Conservation (phyloP, 2,329 filamentous ascomycete species). For the Teratosphaeria gauchensis region DNA sequence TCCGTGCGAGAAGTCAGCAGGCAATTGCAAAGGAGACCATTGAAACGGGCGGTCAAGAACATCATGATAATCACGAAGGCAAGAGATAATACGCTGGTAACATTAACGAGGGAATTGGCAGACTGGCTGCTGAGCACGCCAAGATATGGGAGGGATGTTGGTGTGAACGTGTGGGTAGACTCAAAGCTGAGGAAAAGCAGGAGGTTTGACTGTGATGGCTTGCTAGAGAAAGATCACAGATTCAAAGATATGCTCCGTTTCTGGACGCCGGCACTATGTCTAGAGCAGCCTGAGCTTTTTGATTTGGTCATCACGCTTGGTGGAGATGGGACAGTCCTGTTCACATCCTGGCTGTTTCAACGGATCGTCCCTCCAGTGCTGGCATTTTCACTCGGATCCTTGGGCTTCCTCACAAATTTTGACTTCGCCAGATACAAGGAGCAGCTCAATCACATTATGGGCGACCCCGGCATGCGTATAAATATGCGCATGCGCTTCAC, state of each 20-base stretch:
- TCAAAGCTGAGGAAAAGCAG: constrained; percentile 82
- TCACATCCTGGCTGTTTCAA: constrained; percentile 88
- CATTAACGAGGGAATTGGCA: constrained; percentile 76
- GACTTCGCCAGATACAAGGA: constrained; percentile 81
- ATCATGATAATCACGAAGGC: constrained; percentile 99
- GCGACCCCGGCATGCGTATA: constrained; percentile 88
- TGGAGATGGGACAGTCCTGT: constrained; percentile 78
- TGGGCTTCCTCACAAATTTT: constrained; percentile 83
- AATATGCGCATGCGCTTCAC: constrained; percentile 98
- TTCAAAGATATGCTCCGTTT: constrained; percentile 82
- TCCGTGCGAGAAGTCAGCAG: constrained; percentile 92
- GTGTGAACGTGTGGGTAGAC: constrained; percentile 97
- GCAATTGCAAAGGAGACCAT: constrained; percentile 60
- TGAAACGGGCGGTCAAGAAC: constrained; percentile 83
- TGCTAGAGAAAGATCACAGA: constrained; percentile 63
- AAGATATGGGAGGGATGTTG: constrained; percentile 78
- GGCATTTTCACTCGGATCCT: constrained; percentile 72
- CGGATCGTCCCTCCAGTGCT: constrained; percentile 76
- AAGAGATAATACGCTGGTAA: constrained; percentile 84
- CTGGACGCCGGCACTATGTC: constrained; percentile 95
- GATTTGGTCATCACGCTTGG: constrained; percentile 85
- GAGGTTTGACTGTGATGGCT: constrained; percentile 67
- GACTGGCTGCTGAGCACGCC: constrained; percentile 83
- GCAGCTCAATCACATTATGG: constrained; percentile 83
- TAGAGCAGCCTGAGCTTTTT: constrained; percentile 87